Evolutionary conservation across 164 flowering plant genomes (phyloP).

Genomic region (Annona squamosa): DNA sequence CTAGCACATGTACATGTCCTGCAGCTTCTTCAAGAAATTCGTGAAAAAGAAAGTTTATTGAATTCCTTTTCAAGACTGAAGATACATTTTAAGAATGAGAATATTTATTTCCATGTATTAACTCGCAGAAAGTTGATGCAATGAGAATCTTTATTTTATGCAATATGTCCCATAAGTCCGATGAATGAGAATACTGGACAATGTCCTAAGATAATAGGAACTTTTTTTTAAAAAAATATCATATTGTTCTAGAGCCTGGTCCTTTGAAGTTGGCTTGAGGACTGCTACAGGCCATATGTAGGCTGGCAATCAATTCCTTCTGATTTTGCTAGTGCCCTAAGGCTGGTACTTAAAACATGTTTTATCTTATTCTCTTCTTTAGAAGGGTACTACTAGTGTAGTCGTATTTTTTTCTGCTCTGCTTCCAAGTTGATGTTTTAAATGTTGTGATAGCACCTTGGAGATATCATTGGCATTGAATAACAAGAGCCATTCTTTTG

Average conservation of each 20-base stretch:
- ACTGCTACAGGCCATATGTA: neutral
- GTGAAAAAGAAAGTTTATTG: neutral
- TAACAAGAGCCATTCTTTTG: too few species aligned
- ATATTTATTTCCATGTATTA: too few species aligned
- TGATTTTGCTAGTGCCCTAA: neutral
- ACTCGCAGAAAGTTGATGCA: too few species aligned
- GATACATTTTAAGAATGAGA: neutral
- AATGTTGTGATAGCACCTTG: neutral
- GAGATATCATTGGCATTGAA: neutral
- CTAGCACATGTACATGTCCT: neutral
- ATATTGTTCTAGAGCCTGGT: neutral
- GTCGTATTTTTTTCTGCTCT: neutral
- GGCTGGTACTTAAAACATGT: neutral
- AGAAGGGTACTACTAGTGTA: neutral
- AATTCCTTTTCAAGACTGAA: neutral
- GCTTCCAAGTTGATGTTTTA: neutral
- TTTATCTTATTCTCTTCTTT: neutral
- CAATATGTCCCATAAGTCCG: too few species aligned
- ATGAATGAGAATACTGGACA: too few species aligned
- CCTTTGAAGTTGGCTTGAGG: neutral
- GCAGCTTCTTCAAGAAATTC: neutral
- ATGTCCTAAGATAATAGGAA: too few species aligned
- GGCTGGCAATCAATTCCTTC: neutral
- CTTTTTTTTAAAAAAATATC: too few species aligned
- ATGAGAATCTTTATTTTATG: too few species aligned